Evolutionary conservation across 768 basidiomycete species (phyloP), one percentile per base, ranked within the genome.

Genomic region (Auriscalpium vulgare): DNA sequence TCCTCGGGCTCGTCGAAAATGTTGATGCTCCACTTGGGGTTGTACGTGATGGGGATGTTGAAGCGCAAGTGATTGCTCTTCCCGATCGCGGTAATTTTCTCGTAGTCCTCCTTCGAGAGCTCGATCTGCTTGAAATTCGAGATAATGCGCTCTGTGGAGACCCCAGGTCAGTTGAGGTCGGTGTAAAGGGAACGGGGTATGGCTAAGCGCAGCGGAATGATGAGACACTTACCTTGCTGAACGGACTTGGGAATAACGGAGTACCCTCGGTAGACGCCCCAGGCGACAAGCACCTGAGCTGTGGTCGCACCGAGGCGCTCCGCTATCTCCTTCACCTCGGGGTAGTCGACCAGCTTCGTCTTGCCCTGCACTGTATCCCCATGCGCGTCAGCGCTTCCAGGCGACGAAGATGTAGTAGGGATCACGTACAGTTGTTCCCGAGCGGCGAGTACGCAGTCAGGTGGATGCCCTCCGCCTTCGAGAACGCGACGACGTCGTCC

Each of bases 211-310:
- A 23, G 16, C 46, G 13, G 16, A 7, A 21, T 4, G 23, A 43
- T 36, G 34, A 21, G n/a, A 29, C 5, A 44, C 55, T 17, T 40
- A 79, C 77, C 70, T 65, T 85, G 75, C 56, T 84, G 75, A 29
- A 91, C 87, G 54, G 82, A 84, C 78, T 94, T 93, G 16, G 91
- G 91, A 63, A 93, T 90, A 59, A 93, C 86, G 9, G 83, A 84
- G 69, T 83, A 85, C 11, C 90, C 91, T 44, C 89, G 79, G 62
- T 83, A 67, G 38, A 71, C 79, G 11, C 82, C 86, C 90, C 90
- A 95, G 0, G 89, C 88, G 58, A 95, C 72, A 54, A 94, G 76
- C 38, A 94, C 85, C 68, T 94, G 88, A 0, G 90, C 91, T 2
- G 88, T 73, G 1, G 85, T 85, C 5, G 82, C 85, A 37, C 73